Evolutionary conservation across 352 stramenopile species (phyloP).

Genomic region (Globisporangium acanthophoron): DNA sequence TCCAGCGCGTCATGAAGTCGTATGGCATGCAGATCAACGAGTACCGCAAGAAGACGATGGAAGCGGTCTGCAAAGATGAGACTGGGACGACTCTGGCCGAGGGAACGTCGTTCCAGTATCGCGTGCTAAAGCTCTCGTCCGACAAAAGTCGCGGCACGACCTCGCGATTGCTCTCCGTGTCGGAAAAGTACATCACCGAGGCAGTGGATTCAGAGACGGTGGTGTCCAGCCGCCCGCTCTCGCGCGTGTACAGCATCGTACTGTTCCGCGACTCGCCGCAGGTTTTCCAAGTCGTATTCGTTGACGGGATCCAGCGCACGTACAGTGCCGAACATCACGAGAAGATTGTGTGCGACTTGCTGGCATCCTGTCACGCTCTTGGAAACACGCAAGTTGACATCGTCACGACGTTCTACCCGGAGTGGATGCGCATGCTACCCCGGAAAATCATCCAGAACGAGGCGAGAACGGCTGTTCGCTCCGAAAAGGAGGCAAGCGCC

Average conservation of each 20-base stretch:
- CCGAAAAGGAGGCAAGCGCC: constrained; percentile 32
- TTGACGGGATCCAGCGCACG: constrained; percentile 64
- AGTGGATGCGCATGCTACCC: constrained; percentile 67
- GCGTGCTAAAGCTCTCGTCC: constrained; percentile 52
- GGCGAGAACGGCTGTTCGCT: constrained; percentile 33
- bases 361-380: constrained; percentile 69
- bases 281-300: constrained; percentile 69
- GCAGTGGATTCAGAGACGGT: constrained; percentile 41
- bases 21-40: constrained; percentile 83
- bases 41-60: constrained; percentile 79
- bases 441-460: constrained; percentile 68
- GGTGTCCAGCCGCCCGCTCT: constrained; percentile 64
- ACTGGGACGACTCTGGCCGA: constrained; percentile 18
- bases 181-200: constrained; percentile 70
- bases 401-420: constrained; percentile 32
- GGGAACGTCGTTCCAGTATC: constrained; percentile 60
- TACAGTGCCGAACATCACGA: constrained; percentile 65
- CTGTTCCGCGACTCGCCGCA: constrained; percentile 57
- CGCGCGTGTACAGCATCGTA: constrained; percentile 64
- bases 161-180: constrained; percentile 47
- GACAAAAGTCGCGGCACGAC: constrained; percentile 23
- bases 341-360: constrained; percentile 68
- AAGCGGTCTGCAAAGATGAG: constrained; percentile 46
- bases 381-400: constrained; percentile 68
- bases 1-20: constrained; percentile 62